These are phyloP conservation scores for Russula dissimulans DNA, from an alignment of 768 basidiomycete genomes.

Conservation along the genomic window DNA sequence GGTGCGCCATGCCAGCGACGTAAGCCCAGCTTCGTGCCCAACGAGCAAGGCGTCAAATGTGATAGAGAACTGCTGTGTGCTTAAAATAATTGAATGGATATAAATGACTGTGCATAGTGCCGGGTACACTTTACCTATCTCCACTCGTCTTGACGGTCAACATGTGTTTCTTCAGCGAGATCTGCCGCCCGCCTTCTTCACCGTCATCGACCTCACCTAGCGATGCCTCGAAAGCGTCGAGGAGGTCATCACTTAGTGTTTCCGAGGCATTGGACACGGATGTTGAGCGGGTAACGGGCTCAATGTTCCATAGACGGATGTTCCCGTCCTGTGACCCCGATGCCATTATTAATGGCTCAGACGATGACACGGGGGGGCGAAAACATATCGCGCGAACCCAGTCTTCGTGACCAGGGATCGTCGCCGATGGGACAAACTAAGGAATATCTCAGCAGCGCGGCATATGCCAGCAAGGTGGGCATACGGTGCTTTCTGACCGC, in stretches of 20 bases:
- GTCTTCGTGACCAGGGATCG: conserved; percentile 83
- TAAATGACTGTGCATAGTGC: background rate
- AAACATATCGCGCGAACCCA: conserved; percentile 87
- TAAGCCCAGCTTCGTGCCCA: conserved; percentile 93
- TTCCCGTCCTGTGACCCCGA: conserved; percentile 95
- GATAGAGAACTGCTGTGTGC: conserved; percentile 54
- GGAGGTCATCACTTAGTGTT: conserved; percentile 55
- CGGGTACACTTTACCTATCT: conserved; percentile 27
- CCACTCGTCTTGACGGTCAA: conserved; percentile 48
- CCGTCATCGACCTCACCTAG: conserved; percentile 59
- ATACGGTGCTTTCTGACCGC: conserved; percentile 47
- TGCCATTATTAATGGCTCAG: conserved; percentile 61
- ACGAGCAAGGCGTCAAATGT: conserved; percentile 90
- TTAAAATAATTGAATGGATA: conserved; percentile 21
- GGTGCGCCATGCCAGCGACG: conserved; percentile 79
- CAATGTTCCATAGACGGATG: conserved; percentile 87
- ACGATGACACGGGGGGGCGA: conserved; percentile 27
- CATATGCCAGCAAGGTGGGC: conserved; percentile 19
- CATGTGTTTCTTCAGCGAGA: conserved; percentile 82
- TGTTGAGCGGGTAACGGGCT: conserved; percentile 33
- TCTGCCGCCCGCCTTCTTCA: conserved; percentile 75
- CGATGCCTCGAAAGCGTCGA: conserved; percentile 84
- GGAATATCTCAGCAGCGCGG: background rate
- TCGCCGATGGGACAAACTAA: conserved; percentile 52
- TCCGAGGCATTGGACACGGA: conserved; percentile 13